These are phyloP conservation scores for Nigrospora sphaerica DNA, from an alignment of 2,329 filamentous ascomycete genomes.

Conservation along the genomic window DNA sequence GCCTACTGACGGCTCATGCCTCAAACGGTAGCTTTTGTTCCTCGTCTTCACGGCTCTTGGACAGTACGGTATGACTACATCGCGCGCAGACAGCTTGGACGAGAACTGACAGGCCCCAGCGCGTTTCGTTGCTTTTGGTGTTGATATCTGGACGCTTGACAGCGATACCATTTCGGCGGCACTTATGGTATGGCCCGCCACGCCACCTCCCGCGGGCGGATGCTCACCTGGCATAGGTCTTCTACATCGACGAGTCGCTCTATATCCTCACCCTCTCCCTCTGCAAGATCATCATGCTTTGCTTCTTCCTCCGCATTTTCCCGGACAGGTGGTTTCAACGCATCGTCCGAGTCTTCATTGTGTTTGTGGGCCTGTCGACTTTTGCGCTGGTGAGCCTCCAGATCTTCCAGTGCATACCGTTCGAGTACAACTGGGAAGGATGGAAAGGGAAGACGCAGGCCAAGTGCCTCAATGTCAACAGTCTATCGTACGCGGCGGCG, in stretches of 20 bases:
- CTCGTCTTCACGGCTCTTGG: slow-evolving; percentile 22
- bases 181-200: slow-evolving; percentile 16
- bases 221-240: slow-evolving; percentile 12
- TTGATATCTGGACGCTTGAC: slow-evolving; percentile 29
- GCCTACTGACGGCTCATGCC: background rate
- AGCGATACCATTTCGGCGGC: slow-evolving; percentile 16
- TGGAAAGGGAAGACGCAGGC: slow-evolving; percentile 20
- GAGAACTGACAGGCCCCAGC: slow-evolving; percentile 10
- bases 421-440: slow-evolving; percentile 23
- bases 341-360: slow-evolving; percentile 14
- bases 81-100: too few species aligned
- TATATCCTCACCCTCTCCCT: slow-evolving; percentile 22
- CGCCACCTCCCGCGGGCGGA: background rate
- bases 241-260: slow-evolving; percentile 24
- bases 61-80: slow-evolving; percentile 17
- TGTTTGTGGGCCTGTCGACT: slow-evolving; percentile 16
- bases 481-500: slow-evolving; percentile 21
- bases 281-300: slow-evolving; percentile 23
- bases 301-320: slow-evolving; percentile 26
- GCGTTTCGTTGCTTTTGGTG: slow-evolving; percentile 21
- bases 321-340: slow-evolving; percentile 18
- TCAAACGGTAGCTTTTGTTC: slow-evolving; percentile 13
- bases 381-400: slow-evolving; percentile 21
- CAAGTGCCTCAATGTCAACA: slow-evolving; percentile 24
- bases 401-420: slow-evolving; percentile 28